Evolutionary conservation across 768 basidiomycete species (phyloP), one percentile per base, ranked within the genome.

Genomic region (Tephrocybe sp.): DNA sequence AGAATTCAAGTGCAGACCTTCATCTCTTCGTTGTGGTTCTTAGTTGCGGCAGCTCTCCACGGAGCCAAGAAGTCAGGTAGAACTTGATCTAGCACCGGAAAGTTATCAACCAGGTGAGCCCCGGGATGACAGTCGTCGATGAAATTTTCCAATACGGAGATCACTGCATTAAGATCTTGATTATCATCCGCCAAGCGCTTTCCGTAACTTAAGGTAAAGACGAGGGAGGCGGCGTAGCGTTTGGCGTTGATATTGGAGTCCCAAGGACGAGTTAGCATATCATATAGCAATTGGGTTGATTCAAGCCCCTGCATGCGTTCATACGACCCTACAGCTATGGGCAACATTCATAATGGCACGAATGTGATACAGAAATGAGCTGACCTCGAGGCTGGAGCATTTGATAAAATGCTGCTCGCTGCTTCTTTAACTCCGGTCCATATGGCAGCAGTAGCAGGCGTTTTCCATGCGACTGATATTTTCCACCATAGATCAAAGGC

Each of bases 171-270:
- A 12, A 67, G 59, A 39, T 67, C 65, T 20, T 52, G 41, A 40
- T 56, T 60, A 48, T 65, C 61, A 35, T 57, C 55, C 7, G 10
- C 44, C 14, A 66, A 44, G 12, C 59, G 53, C 35, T 50, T 52
- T 4, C 64, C 65, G 50, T 66, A 66, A 16, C 36, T 51, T 13
- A 61, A 53, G 3, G 54, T 56, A 39, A 62, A 59, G 23, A 62
- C 50, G 2, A 59, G 50, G 2, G 52, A 50, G 39, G 60, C 61
- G 4, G 60, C 23, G 39, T 54, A 62, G 19, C 61, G 58, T 35
- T 55, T 35, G 16, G 13, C 11, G 26, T 53, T 49, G 14, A 47
- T 52, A 13, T 46, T 10, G 20, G 33, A 3, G 23, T 50, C 17
- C 11, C 34, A 34, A 17, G 53, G 53, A 16, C 19, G 36, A 26